A percentile compares a stretch with the other conserved stretches of the same genome.
Evolutionary conservation across 2,329 filamentous ascomycete genomes (phyloP).

Genomic region (Pseudocercospora musae): DNA sequence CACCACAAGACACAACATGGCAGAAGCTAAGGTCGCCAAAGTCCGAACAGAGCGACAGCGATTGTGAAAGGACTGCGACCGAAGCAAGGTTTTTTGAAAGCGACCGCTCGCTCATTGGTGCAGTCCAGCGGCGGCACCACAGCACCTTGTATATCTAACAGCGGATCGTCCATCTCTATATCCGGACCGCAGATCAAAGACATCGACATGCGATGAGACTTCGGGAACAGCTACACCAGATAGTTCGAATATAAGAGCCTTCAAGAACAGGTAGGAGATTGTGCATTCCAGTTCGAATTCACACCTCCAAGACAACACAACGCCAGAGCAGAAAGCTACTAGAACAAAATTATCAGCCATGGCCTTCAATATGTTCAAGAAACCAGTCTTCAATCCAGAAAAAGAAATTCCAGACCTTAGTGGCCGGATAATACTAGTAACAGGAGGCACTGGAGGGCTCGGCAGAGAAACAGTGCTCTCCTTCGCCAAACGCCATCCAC

Average conservation of each 20-base stretch:
- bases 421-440: constrained; percentile 32
- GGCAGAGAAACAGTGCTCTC: constrained; percentile 40
- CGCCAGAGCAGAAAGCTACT: neutral
- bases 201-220: no score
- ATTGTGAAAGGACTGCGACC: no score
- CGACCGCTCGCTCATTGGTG: no score
- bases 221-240: no score
- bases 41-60: no score
- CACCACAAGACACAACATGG: no score
- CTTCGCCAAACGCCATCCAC: constrained; percentile 51
- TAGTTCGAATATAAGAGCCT: neutral
- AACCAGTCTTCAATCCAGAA: constrained; percentile 22
- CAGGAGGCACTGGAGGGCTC: constrained; percentile 20
- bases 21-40: no score
- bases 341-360: neutral
- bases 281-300: neutral
- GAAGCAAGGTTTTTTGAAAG: no score
- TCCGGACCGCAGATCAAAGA: neutral
- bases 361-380: constrained; percentile 11
- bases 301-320: neutral
- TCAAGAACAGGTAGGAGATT: neutral
- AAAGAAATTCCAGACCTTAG: constrained; percentile 28
- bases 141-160: no score
- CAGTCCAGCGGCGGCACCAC: no score
- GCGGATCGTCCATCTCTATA: neutral